A percentile compares a stretch with the other conserved stretches of the same genome.
phyloP scores from a whole-genome alignment of 208 protist genomes.

The Trypanosoma vivax region DNA sequence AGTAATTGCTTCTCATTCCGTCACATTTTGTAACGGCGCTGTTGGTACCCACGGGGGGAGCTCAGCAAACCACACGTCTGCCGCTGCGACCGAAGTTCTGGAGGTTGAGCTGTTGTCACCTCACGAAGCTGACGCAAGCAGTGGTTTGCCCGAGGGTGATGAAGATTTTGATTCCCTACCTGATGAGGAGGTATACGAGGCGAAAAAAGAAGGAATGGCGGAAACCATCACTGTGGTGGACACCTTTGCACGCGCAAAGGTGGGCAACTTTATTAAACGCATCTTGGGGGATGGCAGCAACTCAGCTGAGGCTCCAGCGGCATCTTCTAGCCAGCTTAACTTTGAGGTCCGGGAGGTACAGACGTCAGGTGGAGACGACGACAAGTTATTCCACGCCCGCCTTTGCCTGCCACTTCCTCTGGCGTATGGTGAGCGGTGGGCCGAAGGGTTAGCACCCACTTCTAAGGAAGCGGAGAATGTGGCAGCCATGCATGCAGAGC shows the following conservation, averaged over 20 bases:
- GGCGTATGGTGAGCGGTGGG: constrained; percentile 62
- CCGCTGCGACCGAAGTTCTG: constrained; percentile 3
- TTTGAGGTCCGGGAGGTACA: constrained; percentile 58
- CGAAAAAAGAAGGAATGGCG: constrained; percentile 14
- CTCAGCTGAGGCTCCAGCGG: background rate
- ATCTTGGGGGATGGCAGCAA: background rate
- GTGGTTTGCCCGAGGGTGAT: background rate
- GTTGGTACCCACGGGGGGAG: too few relatives aligned
- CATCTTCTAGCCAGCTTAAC: background rate
- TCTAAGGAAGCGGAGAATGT: constrained; percentile 70
- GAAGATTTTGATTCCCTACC: constrained; percentile 5
- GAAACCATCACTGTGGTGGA: constrained; percentile 47
- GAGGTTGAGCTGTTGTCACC: constrained; percentile 20
- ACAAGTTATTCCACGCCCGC: constrained; percentile 49
- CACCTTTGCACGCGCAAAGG: constrained; percentile 61
- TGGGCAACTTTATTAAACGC: constrained; percentile 59
- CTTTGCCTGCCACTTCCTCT: constrained; percentile 58
- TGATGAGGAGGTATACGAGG: background rate
- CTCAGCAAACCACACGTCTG: background rate
- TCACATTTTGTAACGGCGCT: background rate
- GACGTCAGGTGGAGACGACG: constrained; percentile 11
- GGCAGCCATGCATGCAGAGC: constrained; percentile 82
- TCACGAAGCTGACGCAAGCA: background rate
- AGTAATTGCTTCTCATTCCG: background rate
- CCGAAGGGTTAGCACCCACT: constrained; percentile 65